Conservation (phyloP, 2,329 filamentous ascomycete genomes). For the Calycina herbarum region DNA sequence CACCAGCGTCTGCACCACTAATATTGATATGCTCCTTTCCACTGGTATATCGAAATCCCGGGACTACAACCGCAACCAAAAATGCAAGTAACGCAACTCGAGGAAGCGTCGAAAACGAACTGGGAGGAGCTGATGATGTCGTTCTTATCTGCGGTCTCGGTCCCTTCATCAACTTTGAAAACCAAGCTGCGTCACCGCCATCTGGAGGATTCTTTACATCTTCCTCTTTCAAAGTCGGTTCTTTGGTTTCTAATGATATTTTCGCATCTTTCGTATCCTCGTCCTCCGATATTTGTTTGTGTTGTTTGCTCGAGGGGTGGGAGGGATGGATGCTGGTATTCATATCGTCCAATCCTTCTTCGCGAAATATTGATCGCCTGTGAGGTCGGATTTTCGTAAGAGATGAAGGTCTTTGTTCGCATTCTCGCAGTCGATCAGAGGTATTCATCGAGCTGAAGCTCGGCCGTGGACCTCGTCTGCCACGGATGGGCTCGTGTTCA, state of each 20-base stretch:
- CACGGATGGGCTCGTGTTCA: constrained; percentile 19
- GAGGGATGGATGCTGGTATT: constrained; percentile 22
- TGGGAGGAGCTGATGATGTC: constrained; percentile 46
- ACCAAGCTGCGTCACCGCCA: constrained; percentile 18
- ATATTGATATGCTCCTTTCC: constrained; percentile 44
- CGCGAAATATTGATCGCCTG: constrained; percentile 29
- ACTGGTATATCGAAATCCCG: constrained; percentile 43
- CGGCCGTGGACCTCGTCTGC: constrained; percentile 21
- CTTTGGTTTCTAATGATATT: constrained; percentile 7
- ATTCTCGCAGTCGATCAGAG: constrained; percentile 28
- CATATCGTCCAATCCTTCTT: constrained; percentile 35
- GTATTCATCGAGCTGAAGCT: constrained; percentile 30
- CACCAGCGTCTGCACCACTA: constrained; percentile 50
- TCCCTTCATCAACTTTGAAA: constrained; percentile 25
- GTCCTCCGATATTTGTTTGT: constrained; percentile 16
- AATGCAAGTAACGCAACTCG: constrained; percentile 50
- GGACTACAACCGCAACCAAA: constrained; percentile 52
- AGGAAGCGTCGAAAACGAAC: constrained; percentile 44
- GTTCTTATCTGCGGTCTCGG: constrained; percentile 44
- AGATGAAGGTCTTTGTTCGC: constrained; percentile 19
- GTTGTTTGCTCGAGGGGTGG: constrained; percentile 12
- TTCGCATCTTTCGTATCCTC: constrained; percentile 13
- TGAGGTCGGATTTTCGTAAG: constrained; percentile 20
- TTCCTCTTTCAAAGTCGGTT: not conserved
- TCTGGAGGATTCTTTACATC: not conserved